Evolutionary conservation across 805 yeast species (phyloP).

Genomic region (Lachancea sp.): DNA sequence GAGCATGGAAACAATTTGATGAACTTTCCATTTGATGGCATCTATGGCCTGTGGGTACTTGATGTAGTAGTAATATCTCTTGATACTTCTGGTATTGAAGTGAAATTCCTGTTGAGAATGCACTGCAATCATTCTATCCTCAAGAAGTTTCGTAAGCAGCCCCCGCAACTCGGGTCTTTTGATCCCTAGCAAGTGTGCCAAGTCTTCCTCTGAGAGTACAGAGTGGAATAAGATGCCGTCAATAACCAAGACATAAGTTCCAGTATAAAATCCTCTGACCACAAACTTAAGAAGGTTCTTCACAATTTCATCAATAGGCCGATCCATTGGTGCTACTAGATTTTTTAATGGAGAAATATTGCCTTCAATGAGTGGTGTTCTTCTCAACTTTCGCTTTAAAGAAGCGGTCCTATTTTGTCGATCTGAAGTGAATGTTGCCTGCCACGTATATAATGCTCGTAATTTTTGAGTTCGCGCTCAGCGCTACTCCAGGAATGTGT

Average conservation of each 20-base stretch:
- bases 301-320: slow-evolving; percentile 38
- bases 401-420: too few relatives aligned
- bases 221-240: slow-evolving; percentile 87
- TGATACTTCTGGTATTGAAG: slow-evolving; percentile 56
- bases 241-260: slow-evolving; percentile 72
- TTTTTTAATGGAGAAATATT: too few relatives aligned
- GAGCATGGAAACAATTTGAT: slow-evolving; percentile 68
- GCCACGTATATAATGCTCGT: too few relatives aligned
- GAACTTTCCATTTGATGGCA: slow-evolving; percentile 93
- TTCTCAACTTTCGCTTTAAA: too few relatives aligned
- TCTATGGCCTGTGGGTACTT: slow-evolving; percentile 92
- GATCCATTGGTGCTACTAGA: slow-evolving; percentile 23
- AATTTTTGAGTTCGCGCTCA: too few relatives aligned
- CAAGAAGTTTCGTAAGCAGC: slow-evolving; percentile 71
- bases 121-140: slow-evolving; percentile 69
- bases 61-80: slow-evolving; percentile 77
- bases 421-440: too few relatives aligned
- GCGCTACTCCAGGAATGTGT: too few relatives aligned
- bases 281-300: slow-evolving; percentile 61
- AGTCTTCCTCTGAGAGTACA: slow-evolving; percentile 87
- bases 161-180: slow-evolving; percentile 83
- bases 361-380: too few relatives aligned
- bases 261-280: slow-evolving; percentile 79
- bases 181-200: slow-evolving; percentile 71
- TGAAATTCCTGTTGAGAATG: slow-evolving; percentile 69